A percentile compares a stretch with the other conserved stretches of the same genome.
Evolutionary conservation across 2,329 filamentous ascomycete genomes (phyloP).

Genomic region (Furcasterigmium furcatum): DNA sequence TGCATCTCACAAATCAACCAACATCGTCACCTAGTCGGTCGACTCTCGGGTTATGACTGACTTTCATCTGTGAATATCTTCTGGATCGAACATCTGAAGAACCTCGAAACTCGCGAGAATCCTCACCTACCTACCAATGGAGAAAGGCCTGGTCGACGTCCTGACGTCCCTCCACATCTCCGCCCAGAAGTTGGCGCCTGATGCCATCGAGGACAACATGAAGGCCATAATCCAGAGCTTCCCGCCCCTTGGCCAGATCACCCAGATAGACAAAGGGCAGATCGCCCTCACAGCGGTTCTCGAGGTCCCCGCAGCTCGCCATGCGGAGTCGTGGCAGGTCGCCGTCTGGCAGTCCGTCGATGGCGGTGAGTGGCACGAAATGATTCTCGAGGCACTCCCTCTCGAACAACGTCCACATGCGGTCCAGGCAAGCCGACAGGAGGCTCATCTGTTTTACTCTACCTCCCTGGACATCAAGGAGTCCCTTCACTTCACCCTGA

Average conservation of each 20-base stretch:
- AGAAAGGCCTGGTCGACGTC: constrained; percentile 29
- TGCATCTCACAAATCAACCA: too few species aligned
- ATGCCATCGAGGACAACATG: constrained; percentile 25
- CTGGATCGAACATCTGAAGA: too few species aligned
- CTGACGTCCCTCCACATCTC: constrained; percentile 33
- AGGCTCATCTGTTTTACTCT: constrained; percentile 8
- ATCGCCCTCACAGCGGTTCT: constrained; percentile 67
- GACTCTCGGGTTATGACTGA: too few species aligned
- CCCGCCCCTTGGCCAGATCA: constrained; percentile 75
- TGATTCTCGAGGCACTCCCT: constrained; percentile 25
- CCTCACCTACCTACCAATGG: constrained; percentile 4
- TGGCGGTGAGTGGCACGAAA: constrained; percentile 54
- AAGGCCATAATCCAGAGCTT: constrained; percentile 44
- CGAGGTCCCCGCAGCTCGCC: constrained; percentile 55
- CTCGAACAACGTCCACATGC: constrained; percentile 36
- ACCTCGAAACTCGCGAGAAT: too few species aligned
- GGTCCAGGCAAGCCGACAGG: constrained; percentile 36
- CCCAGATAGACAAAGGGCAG: constrained; percentile 46
- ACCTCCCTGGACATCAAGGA: constrained; percentile 16
- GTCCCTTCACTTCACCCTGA: constrained; percentile 65
- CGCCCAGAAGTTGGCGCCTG: constrained; percentile 28
- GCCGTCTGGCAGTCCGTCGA: constrained; percentile 68
- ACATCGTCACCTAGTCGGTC: background rate
- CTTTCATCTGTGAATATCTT: too few species aligned
- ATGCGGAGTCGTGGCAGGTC: constrained; percentile 64